These are phyloP conservation scores for Ophiostoma ips DNA, from an alignment of 2,329 filamentous ascomycete species.

Conservation along the genomic window DNA sequence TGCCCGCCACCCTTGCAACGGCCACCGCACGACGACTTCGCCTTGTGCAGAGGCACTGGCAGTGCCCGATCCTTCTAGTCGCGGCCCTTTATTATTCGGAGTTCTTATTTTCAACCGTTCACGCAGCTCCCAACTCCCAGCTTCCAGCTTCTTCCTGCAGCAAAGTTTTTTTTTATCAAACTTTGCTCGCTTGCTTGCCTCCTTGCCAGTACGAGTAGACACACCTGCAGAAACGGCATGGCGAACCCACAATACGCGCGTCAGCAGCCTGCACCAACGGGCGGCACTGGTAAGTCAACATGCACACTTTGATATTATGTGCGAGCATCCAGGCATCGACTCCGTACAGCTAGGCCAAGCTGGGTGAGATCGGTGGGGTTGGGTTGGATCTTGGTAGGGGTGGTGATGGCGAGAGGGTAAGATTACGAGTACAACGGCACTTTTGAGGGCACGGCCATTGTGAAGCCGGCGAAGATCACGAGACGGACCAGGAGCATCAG, in stretches of 20 bases:
- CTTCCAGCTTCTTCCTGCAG: not conserved
- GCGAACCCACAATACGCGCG: constrained; percentile 13
- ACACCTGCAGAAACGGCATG: constrained; percentile 3
- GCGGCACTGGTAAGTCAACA: not conserved
- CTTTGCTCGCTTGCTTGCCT: not conserved
- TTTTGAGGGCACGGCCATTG: too few species aligned
- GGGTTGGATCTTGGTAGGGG: too few species aligned
- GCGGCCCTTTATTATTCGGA: too few species aligned
- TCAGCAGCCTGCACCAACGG: not conserved
- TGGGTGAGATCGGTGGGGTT: not conserved
- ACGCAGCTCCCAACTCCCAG: not conserved
- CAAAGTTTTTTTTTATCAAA: too few species aligned
- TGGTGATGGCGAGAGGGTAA: too few species aligned
- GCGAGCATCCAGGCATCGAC: not conserved
- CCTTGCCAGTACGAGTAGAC: constrained; percentile 2
- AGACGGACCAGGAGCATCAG: not conserved
- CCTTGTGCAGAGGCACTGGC: too few species aligned
- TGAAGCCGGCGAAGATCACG: too few species aligned
- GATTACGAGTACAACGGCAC: too few species aligned
- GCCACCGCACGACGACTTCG: too few species aligned
- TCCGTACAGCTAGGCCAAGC: not conserved
- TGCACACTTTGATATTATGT: not conserved
- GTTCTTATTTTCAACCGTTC: too few species aligned
- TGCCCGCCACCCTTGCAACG: too few species aligned
- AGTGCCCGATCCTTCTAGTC: too few species aligned